Evolutionary conservation across 2,329 filamentous ascomycete species (phyloP).

Genomic region (Ascochyta viciae-villosae): DNA sequence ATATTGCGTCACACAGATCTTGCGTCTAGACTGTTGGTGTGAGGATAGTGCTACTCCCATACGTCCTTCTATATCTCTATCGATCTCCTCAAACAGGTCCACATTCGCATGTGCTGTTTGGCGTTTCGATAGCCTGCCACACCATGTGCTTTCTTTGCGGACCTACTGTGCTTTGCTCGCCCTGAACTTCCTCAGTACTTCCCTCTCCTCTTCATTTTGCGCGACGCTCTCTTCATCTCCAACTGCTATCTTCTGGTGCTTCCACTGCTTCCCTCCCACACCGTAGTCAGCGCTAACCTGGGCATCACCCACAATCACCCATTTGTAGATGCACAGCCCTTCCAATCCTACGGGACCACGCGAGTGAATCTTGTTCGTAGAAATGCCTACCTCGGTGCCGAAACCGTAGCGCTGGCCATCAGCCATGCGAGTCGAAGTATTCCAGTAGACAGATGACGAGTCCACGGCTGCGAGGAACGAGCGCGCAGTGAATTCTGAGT

Average conservation of each 20-base stretch:
- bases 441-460: constrained; percentile 95
- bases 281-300: constrained; percentile 82
- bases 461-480: constrained; percentile 86
- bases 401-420: constrained; percentile 98
- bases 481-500: constrained; percentile 71
- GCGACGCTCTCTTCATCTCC: constrained; percentile 39
- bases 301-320: constrained; percentile 82
- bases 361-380: constrained; percentile 97
- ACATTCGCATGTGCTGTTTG: background rate
- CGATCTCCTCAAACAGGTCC: background rate
- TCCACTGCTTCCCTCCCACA: constrained; percentile 61
- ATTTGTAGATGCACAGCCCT: constrained; percentile 97
- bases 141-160: background rate
- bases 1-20: too few relatives aligned
- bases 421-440: constrained; percentile 90
- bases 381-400: constrained; percentile 97
- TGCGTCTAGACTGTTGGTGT: background rate
- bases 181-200: constrained; percentile 43
- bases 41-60: background rate
- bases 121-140: background rate
- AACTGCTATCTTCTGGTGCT: constrained; percentile 60
- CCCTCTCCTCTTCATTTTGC: constrained; percentile 42
- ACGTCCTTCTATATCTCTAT: background rate
- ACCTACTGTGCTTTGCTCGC: constrained; percentile 19
- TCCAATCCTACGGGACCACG: constrained; percentile 92